Percentiles rank a stretch among this genome's conserved stretches.
Conservation (phyloP, 495 filamentous ascomycete species). For the Penicillium chermesinum region DNA sequence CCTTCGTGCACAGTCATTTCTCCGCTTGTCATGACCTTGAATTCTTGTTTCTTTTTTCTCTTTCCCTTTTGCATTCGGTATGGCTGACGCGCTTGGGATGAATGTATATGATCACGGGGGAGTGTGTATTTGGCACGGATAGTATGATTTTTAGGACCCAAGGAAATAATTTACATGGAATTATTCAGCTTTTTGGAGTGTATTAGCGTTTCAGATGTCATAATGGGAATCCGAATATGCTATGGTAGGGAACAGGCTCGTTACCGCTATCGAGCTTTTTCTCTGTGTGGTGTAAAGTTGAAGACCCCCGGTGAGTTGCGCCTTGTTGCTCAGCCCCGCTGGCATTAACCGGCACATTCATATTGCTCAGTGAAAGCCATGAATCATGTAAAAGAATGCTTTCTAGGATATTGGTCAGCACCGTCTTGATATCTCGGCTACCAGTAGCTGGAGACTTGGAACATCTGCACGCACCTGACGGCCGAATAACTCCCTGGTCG, state of each 20-base stretch:
- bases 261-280: too few relatives aligned
- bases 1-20: background rate
- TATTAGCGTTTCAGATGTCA: too few relatives aligned
- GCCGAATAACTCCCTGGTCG: background rate
- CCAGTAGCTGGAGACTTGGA: background rate
- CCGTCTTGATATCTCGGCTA: background rate
- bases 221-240: background rate
- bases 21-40: background rate
- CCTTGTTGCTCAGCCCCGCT: too few relatives aligned
- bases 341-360: too few relatives aligned
- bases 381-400: too few relatives aligned
- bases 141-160: background rate
- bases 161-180: too few relatives aligned
- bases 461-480: background rate
- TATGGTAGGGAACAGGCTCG: background rate
- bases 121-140: background rate
- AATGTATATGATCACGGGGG: background rate
- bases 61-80: background rate
- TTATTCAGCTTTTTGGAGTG: too few relatives aligned
- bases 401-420: too few relatives aligned
- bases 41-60: background rate
- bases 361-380: too few relatives aligned
- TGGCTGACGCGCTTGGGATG: background rate
- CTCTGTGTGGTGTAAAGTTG: too few relatives aligned
- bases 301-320: too few relatives aligned